Base-by-base conservation (phyloP, 257 asterid species). In the Nemophila menziesii region DNA sequence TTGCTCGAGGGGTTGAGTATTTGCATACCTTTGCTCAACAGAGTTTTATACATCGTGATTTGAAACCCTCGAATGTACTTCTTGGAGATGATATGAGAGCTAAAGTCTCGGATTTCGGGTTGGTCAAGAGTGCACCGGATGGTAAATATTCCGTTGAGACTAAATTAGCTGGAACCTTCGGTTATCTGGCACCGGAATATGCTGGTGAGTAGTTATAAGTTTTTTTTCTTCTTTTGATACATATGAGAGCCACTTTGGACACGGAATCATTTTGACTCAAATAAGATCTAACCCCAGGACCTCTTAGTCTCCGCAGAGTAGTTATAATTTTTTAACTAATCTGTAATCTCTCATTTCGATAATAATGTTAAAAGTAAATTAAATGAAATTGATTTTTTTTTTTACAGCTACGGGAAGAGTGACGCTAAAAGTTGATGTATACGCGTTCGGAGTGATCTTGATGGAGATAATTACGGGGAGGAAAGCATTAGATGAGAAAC, bases 131-230 rank as follows among this genome's bases (percentile, higher is more conserved):
- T 9, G 87, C 96, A 4, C 87, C 89, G 0, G 81, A 72, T 22
- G 79, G 83, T 1, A 67, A 62, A 22, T 34, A 52, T 43, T 85
- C 99, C 0, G 33, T 85, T 4, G 89, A 76, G 54, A 85, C 99
- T 1, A 55, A 64, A 40, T 61, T 85, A 27, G 99, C 99, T 0
- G 99, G 99, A 56, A 90, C 99, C 1, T 89, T 89, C 13, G 98
- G 98, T 13, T 89, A 84, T 67, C 90, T 89, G 59, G 96, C 98
- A 36, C 98, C 98, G 0, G 98, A 90, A 49, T 90, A 90, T 21
- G 93, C 92, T 2, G 80, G 96, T 89, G 75, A 33, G 62, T 45
- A 18, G 2, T n/a, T n/a, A n/a, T n/a, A n/a, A n/a, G n/a, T 38
- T 17, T 4, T 14, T 11, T 46, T 22, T 33, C 13, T 20, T 8